Base-by-base conservation (phyloP, 1,139 yeast genomes). In the Hyphopichia khmerensis region DNA sequence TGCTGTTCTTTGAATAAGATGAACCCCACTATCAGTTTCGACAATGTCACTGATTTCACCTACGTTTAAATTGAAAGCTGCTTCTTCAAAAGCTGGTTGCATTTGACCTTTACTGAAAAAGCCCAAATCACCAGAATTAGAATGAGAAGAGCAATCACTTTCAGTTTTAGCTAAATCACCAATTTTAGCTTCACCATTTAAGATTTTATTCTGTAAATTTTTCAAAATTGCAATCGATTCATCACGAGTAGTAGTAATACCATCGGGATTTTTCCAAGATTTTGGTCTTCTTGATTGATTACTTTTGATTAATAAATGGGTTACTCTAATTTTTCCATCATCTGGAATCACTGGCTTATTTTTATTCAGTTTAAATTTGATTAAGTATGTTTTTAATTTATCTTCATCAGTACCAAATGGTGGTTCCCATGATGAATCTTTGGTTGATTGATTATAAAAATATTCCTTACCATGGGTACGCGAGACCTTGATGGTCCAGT, bases 1-100 rank as follows among this genome's bases (percentile, higher is more conserved):
- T 10, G 84, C 96, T 2, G 93, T 86, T 61, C 99, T 77, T 64
- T 87, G 86, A 56, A 93, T 82, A 49, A 93, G 64, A 60, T 93
- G 99, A 41, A 89, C 83, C 16, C 99, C 99, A 54, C 96, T 85
- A 53, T 87, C 96, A 13, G 93, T 82, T 64, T 90, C 97, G 13
- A 93, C 84, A 18, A 90, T 79, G 41, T 81, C 87, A 57, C 96
- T 85, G 41, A 87, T 65, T 59, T 90, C 95, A 15, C 96, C 96
- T 10, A 90, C 83, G 52, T 87, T 80, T 52, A 93, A 71, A 8
- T 68, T 82, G 60, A 86, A 91, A 0, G 96, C 85, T 2, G 95
- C 96, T 47, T 83, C 83, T 61, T 93, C 99, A 58, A 93, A 93
- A 45, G 84, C 71, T 37, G 96, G 96, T 62, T 93, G 98, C 99